Evolutionary conservation across 352 stramenopile species (phyloP), one percentile per base, ranked within the genome.

Genomic region (Phytopythium montanum): DNA sequence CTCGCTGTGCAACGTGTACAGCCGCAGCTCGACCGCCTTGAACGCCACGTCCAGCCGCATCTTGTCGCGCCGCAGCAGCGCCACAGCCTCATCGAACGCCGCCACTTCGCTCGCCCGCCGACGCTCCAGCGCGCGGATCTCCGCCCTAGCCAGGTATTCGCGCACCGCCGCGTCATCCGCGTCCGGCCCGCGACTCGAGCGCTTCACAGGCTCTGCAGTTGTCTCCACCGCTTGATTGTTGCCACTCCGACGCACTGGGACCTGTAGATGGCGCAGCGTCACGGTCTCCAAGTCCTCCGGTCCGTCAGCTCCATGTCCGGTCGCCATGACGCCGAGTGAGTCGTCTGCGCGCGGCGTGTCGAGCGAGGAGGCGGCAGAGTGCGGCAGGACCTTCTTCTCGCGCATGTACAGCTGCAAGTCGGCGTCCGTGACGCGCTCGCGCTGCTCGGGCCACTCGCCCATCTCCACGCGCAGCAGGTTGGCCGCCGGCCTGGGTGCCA

Each of bases 401-500:
- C 60, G 62, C 21, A 88, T 41, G 56, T 80, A 97, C 4, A 87
- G 64, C 21, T 90, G 75, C 38, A 96, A 77, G 54, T 97, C 88
- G 25, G 65, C 61, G 34, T 92, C 75, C n/a, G 73, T 89, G 21
- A 96, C 79, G 25, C 85, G 76, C 41, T 95, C 83, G 42, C 83
- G 81, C 59, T 96, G 85, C 68, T 98, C 92, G 0, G 90, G 90
- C 87, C 88, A 97, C 69, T 97, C 89, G 19, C 64, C 44, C 36
- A 87, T 65, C 54, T 96, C 83, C 14, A 96, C 66, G 23, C 66
- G 57, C 12, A 88, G 60, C 6, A 34, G 8, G 29, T 63, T 61
- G 5, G 53, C 16, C 48, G 51, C 45, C 5, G 46, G n/a, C 10
- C n/a, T 25, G 0, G 48, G n/a, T 8, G 61, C 50, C 13, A 53